Percentiles rank a stretch among this genome's conserved stretches.
phyloP scores from a whole-genome alignment of 805 yeast genomes.

The Saturnispora ahearnii region DNA sequence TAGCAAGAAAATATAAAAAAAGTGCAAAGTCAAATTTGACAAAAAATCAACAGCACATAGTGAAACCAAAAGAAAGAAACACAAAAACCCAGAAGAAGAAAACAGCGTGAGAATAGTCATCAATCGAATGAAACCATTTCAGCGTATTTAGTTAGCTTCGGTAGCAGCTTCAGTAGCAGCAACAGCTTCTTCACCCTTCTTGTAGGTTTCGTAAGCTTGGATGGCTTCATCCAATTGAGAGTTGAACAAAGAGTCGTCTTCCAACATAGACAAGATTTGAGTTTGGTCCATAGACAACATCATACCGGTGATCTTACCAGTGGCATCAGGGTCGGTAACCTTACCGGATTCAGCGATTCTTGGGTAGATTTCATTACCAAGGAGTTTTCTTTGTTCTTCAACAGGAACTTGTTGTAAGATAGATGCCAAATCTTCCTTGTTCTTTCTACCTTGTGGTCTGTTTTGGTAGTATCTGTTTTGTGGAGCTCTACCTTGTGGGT shows the following conservation, averaged over 20 bases:
- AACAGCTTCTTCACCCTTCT: slow-evolving; percentile 39
- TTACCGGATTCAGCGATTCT: slow-evolving; percentile 80
- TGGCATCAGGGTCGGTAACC: slow-evolving; percentile 87
- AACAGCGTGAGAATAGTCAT: not conserved
- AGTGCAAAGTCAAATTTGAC: slow-evolving; percentile 2
- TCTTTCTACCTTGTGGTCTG: slow-evolving; percentile 27
- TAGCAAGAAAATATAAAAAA: not conserved
- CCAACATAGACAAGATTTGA: slow-evolving; percentile 81
- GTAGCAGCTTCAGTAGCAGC: slow-evolving; percentile 17
- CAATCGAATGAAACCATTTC: slow-evolving; percentile 4
- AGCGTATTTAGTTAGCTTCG: slow-evolving; percentile 6
- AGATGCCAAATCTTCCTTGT: slow-evolving; percentile 42
- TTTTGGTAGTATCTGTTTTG: slow-evolving; percentile 40
- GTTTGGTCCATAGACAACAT: slow-evolving; percentile 88
- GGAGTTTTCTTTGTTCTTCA: slow-evolving; percentile 92
- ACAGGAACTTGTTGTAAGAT: slow-evolving; percentile 58
- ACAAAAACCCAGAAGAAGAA: not conserved
- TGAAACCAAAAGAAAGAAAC: slow-evolving; percentile 5
- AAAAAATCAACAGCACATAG: not conserved
- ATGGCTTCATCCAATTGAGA: slow-evolving; percentile 91
- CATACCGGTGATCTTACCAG: slow-evolving; percentile 99
- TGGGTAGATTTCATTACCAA: slow-evolving; percentile 96
- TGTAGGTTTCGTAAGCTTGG: slow-evolving; percentile 87
- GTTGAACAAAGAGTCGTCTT: slow-evolving; percentile 82
- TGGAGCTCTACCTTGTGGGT: slow-evolving; percentile 44